Evolutionary conservation across 1,139 yeast genomes (phyloP).

Genomic region (Hemisphaericaspora xylofermentans): DNA sequence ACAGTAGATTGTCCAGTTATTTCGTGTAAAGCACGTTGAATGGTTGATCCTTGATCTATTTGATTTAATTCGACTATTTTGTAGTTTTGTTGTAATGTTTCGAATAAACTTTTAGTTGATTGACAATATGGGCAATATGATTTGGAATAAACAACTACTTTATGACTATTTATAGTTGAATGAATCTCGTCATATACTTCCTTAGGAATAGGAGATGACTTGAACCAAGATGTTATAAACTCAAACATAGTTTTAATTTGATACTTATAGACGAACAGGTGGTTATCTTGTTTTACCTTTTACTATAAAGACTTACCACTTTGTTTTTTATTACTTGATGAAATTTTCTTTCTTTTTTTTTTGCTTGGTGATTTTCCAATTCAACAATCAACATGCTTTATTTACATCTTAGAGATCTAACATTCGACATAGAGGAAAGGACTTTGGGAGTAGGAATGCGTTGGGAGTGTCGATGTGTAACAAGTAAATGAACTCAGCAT

Average conservation of each 20-base stretch:
- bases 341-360: no score
- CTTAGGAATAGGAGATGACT: constrained; percentile 17
- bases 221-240: constrained; percentile 18
- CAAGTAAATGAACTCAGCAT: no score
- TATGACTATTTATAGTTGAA: constrained; percentile 17
- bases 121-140: constrained; percentile 32
- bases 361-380: no score
- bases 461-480: no score
- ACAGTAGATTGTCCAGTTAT: constrained; percentile 85
- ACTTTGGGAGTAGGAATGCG: no score
- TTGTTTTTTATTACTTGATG: no score
- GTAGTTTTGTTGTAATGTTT: constrained; percentile 15
- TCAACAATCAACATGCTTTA: no score
- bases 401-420: no score
- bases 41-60: constrained; percentile 22
- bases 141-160: constrained; percentile 21
- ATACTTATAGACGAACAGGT: no score
- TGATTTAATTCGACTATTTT: constrained; percentile 26
- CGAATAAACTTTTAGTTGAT: constrained; percentile 22
- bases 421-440: no score
- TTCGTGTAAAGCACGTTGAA: constrained; percentile 68
- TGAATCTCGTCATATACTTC: constrained; percentile 20
- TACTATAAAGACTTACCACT: no score
- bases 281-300: no score
- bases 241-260: constrained; percentile 17